phyloP scores from a whole-genome alignment of 1,139 yeast species.

The Pichia sp. region DNA sequence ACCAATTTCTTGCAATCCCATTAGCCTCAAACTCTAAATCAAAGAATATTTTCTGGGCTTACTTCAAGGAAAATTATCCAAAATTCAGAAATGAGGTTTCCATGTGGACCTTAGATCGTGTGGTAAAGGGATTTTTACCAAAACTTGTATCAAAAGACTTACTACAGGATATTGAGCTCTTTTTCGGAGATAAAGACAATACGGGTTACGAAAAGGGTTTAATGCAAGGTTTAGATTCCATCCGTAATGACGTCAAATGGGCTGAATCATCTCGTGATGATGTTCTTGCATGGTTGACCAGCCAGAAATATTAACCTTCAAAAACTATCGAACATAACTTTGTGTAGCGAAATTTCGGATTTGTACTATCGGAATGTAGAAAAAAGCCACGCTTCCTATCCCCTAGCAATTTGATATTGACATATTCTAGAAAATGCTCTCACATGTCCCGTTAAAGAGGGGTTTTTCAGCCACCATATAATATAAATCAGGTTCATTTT shows the following conservation, averaged over 20 bases:
- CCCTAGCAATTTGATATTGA: too few species aligned
- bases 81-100: slow-evolving; percentile 19
- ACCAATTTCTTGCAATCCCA: slow-evolving; percentile 48
- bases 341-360: too few species aligned
- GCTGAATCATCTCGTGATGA: slow-evolving; percentile 11
- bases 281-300: slow-evolving; percentile 17
- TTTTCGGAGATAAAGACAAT: slow-evolving; percentile 48
- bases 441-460: too few species aligned
- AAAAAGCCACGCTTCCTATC: too few species aligned
- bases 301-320: slow-evolving; percentile 11
- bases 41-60: slow-evolving; percentile 47
- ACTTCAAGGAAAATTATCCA: slow-evolving; percentile 39
- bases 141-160: slow-evolving; percentile 26
- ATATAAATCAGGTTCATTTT: too few species aligned
- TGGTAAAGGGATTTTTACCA: slow-evolving; percentile 41
- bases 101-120: slow-evolving; percentile 43
- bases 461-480: too few species aligned
- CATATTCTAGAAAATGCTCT: too few species aligned
- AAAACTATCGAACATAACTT: too few species aligned
- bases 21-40: slow-evolving; percentile 44
- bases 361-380: too few species aligned
- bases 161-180: slow-evolving; percentile 36
- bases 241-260: background rate
- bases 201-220: slow-evolving; percentile 55
- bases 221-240: slow-evolving; percentile 42